Evolutionary conservation across 495 filamentous ascomycete species (phyloP).

Genomic region (Staphylotrichum longicolle): DNA sequence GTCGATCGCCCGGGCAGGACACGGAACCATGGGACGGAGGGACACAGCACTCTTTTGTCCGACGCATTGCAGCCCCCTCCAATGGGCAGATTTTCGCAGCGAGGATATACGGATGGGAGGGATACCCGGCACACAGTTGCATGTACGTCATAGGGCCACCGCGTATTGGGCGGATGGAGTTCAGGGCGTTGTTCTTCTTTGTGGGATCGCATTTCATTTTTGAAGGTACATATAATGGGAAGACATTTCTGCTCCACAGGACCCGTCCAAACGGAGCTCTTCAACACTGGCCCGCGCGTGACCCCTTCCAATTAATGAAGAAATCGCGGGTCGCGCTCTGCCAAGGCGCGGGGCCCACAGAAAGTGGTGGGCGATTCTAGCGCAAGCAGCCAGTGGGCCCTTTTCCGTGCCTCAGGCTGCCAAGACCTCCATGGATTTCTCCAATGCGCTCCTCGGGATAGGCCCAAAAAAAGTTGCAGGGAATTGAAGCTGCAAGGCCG

Average conservation of each 20-base stretch:
- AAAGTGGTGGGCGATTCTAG: conserved; percentile 27
- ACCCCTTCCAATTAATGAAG: conserved; percentile 19
- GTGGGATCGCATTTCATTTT: neutral
- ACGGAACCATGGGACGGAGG: conserved; percentile 6
- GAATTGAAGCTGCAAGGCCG: conserved; percentile 7
- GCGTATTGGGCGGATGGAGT: neutral
- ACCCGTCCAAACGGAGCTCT: too few species aligned
- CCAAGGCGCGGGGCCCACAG: conserved; percentile 21
- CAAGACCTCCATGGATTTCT: conserved; percentile 5
- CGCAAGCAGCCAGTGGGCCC: conserved; percentile 1
- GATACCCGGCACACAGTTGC: neutral
- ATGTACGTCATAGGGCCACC: conserved; percentile 1
- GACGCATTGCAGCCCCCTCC: neutral
- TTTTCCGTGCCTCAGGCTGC: conserved; percentile 30
- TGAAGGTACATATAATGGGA: neutral
- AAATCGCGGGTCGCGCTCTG: conserved; percentile 28
- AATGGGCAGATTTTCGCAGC: neutral
- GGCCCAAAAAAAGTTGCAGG: conserved; percentile 27
- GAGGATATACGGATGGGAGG: neutral
- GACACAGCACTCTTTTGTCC: conserved; percentile 19
- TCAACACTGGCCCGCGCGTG: neutral
- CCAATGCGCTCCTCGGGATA: conserved; percentile 10
- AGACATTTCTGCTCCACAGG: neutral
- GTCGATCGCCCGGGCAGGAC: neutral
- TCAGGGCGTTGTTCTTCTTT: conserved; percentile 1